Evolutionary conservation across 2,329 filamentous ascomycete genomes (phyloP).

Genomic region (Fusarium sp.): DNA sequence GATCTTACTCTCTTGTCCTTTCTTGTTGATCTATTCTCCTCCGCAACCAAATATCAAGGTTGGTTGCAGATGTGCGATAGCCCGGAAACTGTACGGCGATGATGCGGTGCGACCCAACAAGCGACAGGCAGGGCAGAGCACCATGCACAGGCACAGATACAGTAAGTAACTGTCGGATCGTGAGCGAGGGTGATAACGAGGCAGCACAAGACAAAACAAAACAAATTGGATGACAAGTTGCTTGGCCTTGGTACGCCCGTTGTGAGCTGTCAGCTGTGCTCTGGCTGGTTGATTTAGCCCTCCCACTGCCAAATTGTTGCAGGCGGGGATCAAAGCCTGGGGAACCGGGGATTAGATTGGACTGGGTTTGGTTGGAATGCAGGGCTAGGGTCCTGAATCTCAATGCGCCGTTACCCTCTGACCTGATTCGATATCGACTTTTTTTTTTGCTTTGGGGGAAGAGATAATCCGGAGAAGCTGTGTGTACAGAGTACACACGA

Average conservation of each 20-base stretch:
- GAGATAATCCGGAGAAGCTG: conserved; percentile 24
- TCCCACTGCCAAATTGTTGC: conserved; percentile 23
- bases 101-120: conserved; percentile 10
- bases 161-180: background rate
- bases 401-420: conserved; percentile 20
- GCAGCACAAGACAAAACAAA: conserved; percentile 18
- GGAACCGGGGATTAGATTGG: conserved; percentile 41
- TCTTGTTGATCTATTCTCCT: background rate
- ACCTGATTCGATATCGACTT: conserved; percentile 25
- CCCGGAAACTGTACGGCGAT: conserved; percentile 19
- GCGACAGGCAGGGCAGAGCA: background rate
- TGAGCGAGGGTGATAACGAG: conserved; percentile 34
- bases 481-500: conserved; percentile 4
- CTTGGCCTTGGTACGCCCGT: conserved; percentile 38
- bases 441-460: conserved; percentile 8
- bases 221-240: conserved; percentile 6
- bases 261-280: conserved; percentile 29
- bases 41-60: background rate
- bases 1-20: background rate
- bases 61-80: conserved; percentile 1
- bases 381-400: conserved; percentile 15
- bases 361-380: conserved; percentile 29
- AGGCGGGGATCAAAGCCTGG: conserved; percentile 37
- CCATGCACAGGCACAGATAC: background rate
- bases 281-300: conserved; percentile 21